Evolutionary conservation across 805 yeast species (phyloP), one percentile per base, ranked within the genome.

Genomic region (Yarrowia hollandica): DNA sequence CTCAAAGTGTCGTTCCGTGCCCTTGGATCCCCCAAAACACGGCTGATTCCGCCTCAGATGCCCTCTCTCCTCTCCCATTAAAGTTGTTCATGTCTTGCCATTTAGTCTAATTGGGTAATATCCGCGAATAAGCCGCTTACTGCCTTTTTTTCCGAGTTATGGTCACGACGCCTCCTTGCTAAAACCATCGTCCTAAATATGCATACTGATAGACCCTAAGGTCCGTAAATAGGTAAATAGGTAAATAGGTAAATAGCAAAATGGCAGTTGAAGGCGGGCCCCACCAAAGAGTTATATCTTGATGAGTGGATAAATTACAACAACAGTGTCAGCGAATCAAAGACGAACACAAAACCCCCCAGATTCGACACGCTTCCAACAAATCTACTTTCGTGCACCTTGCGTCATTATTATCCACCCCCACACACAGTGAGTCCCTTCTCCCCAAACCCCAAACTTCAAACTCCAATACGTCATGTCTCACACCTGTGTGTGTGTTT

Each of bases 11-110:
- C 1, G 31, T 15, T 10, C 11, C 16, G 3, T 11, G 22, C 10
- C 2, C 14, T 4, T 0, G 12, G 12, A 11, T 1, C 23, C 7
- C 19, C 28, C 21, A 6, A 39, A 23, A 23, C 8, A 3, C 10
- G 7, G 12, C 16, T 9, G 12, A n/a, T 9, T n/a, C 12, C 5
- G 5, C 33, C 16, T 2, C 12, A 22, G n/a, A 38, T 21, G n/a
- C n/a, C n/a, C n/a, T n/a, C n/a, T n/a, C n/a, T n/a, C n/a, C 25
- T 15, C 37, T 15, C 37, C 37, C 37, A 6, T 18, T 41, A 41
- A 10, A 41, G 48, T 41, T 41, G 48, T 41, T 41, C 48, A 41
- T 41, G 48, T 41, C 48, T 41, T 41, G 48, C 33, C 48, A 41
- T 30, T 12, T 15, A 11, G 33, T 41, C 48, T 23, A 5, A 16